Evolutionary conservation across 2,329 filamentous ascomycete genomes (phyloP).

Genomic region (Aphanocladium album): DNA sequence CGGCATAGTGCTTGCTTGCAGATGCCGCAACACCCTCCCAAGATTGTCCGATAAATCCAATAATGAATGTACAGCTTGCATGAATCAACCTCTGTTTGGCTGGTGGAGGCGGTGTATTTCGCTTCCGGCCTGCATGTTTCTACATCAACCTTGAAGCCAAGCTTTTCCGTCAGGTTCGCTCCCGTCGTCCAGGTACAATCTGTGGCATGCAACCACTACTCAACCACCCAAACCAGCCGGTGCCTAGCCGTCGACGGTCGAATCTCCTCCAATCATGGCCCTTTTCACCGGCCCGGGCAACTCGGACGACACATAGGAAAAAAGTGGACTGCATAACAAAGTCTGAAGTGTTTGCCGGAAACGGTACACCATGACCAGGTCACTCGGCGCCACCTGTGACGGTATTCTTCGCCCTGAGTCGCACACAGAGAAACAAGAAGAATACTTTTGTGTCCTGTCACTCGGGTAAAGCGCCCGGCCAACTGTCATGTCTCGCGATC

Average conservation of each 20-base stretch:
- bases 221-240: background rate
- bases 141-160: background rate
- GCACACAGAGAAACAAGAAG: background rate
- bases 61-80: background rate
- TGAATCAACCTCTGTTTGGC: background rate
- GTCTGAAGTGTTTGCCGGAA: background rate
- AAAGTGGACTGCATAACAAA: slow-evolving; percentile 6
- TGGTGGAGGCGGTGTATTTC: background rate
- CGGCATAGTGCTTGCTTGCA: background rate
- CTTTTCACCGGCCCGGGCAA: background rate
- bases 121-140: background rate
- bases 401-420: background rate
- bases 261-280: slow-evolving; percentile 2
- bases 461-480: background rate
- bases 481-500: background rate
- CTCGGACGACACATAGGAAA: background rate
- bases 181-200: background rate
- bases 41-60: no score
- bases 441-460: background rate
- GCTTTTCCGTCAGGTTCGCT: background rate
- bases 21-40: background rate
- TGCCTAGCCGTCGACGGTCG: background rate
- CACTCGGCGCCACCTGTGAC: no score
- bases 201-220: background rate
- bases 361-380: background rate